phyloP scores from a whole-genome alignment of 306 rosid genomes.

The Corylus avellana region DNA sequence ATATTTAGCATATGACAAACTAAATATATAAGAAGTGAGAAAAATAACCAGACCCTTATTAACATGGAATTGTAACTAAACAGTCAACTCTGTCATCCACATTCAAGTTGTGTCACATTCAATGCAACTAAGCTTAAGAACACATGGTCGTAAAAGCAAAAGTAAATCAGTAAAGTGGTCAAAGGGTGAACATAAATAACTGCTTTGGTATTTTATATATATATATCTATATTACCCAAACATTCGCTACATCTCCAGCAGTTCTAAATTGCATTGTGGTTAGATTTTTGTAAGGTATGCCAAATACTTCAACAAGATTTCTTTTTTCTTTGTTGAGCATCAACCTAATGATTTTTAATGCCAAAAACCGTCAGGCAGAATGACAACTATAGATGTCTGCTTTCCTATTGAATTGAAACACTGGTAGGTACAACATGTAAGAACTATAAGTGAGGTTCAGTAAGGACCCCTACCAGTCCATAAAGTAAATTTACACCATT shows the following conservation, averaged over 20 bases:
- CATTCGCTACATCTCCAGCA: neutral
- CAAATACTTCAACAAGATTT: neutral
- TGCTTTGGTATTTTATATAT: too few relatives aligned
- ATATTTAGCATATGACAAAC: constrained; percentile 9
- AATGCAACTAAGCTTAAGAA: neutral
- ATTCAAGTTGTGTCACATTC: neutral
- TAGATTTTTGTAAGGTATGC: neutral
- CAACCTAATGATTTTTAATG: neutral
- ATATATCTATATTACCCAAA: too few relatives aligned
- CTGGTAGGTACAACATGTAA: neutral
- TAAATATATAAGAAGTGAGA: neutral
- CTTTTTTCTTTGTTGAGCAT: too few relatives aligned
- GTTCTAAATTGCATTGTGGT: neutral
- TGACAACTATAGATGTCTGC: neutral
- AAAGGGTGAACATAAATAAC: too few relatives aligned
- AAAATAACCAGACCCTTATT: neutral
- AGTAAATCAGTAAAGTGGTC: neutral
- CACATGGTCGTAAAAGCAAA: neutral
- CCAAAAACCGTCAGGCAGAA: neutral
- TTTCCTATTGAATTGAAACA: neutral
- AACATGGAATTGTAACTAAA: neutral
- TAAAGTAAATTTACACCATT: neutral
- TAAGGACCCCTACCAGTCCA: neutral
- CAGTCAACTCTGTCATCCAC: neutral
- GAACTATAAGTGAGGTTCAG: neutral